Evolutionary conservation across 192 early-diverging fungal species (phyloP).

Genomic region (Kickxella alabastrina): DNA sequence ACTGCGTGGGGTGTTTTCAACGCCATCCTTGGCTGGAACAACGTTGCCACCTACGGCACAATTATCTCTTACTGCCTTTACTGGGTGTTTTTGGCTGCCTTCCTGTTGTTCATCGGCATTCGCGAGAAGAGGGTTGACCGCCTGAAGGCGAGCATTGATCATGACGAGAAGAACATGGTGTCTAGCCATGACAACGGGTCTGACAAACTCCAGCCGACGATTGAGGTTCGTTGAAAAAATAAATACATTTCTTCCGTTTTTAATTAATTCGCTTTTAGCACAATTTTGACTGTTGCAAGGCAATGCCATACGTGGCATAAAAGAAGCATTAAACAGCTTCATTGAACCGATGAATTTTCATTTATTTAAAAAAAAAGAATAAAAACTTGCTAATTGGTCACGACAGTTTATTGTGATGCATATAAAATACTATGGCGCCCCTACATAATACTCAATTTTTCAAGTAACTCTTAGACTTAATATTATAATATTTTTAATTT

Average conservation of each 20-base stretch:
- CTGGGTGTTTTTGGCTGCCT: conserved; percentile 62
- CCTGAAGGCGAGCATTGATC: background rate
- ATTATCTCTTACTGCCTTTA: conserved; percentile 76
- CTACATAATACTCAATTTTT: too few relatives aligned
- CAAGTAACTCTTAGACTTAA: too few relatives aligned
- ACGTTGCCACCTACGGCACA: conserved; percentile 68
- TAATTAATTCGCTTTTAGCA: too few relatives aligned
- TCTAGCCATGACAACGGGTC: conserved; percentile 7
- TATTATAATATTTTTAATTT: background rate
- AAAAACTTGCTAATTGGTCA: too few relatives aligned
- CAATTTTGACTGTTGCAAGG: too few relatives aligned
- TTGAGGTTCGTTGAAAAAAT: background rate
- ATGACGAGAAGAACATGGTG: background rate
- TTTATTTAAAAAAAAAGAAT: background rate
- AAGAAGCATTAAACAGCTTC: background rate
- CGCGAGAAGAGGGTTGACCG: conserved; percentile 19
- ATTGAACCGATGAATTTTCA: background rate
- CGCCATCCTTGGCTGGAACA: conserved; percentile 74
- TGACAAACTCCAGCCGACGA: conserved; percentile 9
- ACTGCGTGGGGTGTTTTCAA: conserved; percentile 70
- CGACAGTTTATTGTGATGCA: too few relatives aligned
- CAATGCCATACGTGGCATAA: too few relatives aligned
- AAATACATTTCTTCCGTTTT: too few relatives aligned
- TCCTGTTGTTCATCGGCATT: conserved; percentile 44
- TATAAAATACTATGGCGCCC: too few relatives aligned